A percentile compares a stretch with the other conserved stretches of the same genome.
phyloP scores from a whole-genome alignment of 805 yeast species.

The Saccharomycopsis amapae region DNA sequence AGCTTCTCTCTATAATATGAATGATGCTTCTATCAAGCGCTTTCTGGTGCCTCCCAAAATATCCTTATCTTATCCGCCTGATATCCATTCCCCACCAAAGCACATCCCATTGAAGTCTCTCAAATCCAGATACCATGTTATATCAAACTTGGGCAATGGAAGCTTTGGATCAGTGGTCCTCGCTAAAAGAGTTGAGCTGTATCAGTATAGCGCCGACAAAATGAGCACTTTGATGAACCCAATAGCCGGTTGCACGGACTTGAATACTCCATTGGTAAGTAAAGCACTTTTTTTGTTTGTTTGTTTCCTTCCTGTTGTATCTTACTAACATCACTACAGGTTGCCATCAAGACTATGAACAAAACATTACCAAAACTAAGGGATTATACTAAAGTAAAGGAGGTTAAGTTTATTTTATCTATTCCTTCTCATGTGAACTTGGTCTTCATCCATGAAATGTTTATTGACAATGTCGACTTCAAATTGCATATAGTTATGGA shows the following conservation, averaged over 20 bases:
- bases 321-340: constrained; percentile 34
- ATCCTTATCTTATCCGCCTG: constrained; percentile 30
- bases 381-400: constrained; percentile 55
- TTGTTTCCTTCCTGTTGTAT: constrained; percentile 27
- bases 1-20: too few species aligned
- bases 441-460: constrained; percentile 71
- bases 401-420: constrained; percentile 56
- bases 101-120: constrained; percentile 39
- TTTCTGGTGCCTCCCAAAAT: too few species aligned
- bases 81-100: constrained; percentile 34
- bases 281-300: constrained; percentile 17
- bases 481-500: constrained; percentile 84
- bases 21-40: too few species aligned
- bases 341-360: constrained; percentile 80
- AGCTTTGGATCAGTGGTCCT: constrained; percentile 67
- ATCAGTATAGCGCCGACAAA: constrained; percentile 26
- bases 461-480: constrained; percentile 54
- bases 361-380: constrained; percentile 44
- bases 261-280: constrained; percentile 12
- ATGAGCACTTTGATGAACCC: constrained; percentile 43
- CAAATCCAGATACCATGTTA: constrained; percentile 38
- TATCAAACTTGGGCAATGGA: constrained; percentile 60
- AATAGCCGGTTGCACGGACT: constrained; percentile 11
- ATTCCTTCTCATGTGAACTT: constrained; percentile 67
- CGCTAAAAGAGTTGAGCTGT: constrained; percentile 36